Evolutionary conservation across 2,329 filamentous ascomycete species (phyloP).

Genomic region (Ascomycota sp.): DNA sequence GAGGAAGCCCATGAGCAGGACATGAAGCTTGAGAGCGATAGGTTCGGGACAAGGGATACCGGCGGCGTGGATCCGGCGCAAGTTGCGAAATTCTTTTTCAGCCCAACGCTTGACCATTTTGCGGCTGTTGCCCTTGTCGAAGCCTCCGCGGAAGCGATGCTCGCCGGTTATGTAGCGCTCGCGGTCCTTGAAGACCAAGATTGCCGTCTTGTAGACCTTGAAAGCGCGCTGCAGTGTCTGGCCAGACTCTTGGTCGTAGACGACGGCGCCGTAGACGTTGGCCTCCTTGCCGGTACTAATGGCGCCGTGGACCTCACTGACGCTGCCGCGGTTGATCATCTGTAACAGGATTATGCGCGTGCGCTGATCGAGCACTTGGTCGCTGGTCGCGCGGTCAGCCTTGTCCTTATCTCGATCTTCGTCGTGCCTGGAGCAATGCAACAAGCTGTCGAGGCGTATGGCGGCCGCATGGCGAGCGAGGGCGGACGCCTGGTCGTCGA

Average conservation of each 20-base stretch:
- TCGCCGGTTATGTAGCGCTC: conserved; percentile 93
- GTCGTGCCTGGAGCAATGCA: conserved; percentile 26
- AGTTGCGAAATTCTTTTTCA: conserved; percentile 92
- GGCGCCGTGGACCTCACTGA: conserved; percentile 85
- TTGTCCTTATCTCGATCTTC: conserved; percentile 52
- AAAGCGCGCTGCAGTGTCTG: conserved; percentile 59
- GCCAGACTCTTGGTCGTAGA: conserved; percentile 31
- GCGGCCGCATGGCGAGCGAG: conserved; percentile 71
- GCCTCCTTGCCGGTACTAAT: conserved; percentile 95
- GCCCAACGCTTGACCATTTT: conserved; percentile 99
- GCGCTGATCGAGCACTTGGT: conserved; percentile 83
- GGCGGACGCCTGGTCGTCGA: conserved; percentile 78
- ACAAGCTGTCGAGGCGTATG: conserved; percentile 57
- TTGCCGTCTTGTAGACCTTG: conserved; percentile 98
- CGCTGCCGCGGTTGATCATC: conserved; percentile 80
- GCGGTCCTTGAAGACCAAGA: conserved; percentile 92
- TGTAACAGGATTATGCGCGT: conserved; percentile 91
- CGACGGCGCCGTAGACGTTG: conserved; percentile 85
- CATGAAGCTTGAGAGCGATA: conserved; percentile 74
- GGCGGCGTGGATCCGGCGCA: conserved; percentile 63
- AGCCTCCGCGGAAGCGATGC: conserved; percentile 74
- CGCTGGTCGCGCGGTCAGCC: conserved; percentile 78
- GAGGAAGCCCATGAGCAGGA: conserved; percentile 85
- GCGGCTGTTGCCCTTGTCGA: conserved; percentile 84
- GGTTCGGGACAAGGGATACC: conserved; percentile 85